These are phyloP conservation scores for Leccinum barrowsii DNA, from an alignment of 768 basidiomycete genomes.

Conservation along the genomic window DNA sequence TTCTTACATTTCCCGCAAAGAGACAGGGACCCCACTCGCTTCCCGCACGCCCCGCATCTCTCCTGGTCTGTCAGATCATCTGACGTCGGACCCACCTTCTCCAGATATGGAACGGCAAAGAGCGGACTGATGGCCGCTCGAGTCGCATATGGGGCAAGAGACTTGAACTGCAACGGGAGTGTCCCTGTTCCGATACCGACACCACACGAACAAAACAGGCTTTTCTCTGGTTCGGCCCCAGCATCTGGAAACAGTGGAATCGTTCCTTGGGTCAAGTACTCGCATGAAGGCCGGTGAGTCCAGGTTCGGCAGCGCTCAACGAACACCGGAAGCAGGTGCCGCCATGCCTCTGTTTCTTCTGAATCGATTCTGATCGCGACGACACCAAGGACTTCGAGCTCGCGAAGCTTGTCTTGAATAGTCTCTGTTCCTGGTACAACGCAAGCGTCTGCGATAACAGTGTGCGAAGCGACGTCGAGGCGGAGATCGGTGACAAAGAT, in stretches of 20 bases:
- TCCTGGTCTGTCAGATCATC: neutral
- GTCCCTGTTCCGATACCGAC: conserved; percentile 42
- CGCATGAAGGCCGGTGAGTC: conserved; percentile 45
- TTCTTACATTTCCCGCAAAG: conserved; percentile 38
- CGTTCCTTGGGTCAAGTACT: conserved; percentile 30
- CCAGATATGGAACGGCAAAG: conserved; percentile 50
- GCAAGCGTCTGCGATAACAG: conserved; percentile 49
- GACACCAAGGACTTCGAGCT: conserved; percentile 11
- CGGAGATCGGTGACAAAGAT: conserved; percentile 46
- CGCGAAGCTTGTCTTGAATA: conserved; percentile 1
- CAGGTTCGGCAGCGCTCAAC: conserved; percentile 54
- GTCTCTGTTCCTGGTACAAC: conserved; percentile 36
- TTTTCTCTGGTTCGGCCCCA: conserved; percentile 30
- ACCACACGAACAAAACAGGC: conserved; percentile 54
- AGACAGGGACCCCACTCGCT: conserved; percentile 23
- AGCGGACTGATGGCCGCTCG: conserved; percentile 51
- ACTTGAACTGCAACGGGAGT: conserved; percentile 38
- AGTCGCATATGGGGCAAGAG: conserved; percentile 42
- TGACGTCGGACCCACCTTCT: conserved; percentile 29
- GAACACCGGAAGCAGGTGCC: conserved; percentile 46
- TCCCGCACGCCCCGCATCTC: conserved; percentile 22
- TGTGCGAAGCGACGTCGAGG: conserved; percentile 47
- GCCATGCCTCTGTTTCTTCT: conserved; percentile 40
- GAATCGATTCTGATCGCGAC: conserved; percentile 13
- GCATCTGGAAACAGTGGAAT: conserved; percentile 38